A percentile compares a stretch with the other conserved stretches of the same genome.
These are phyloP conservation scores for Ceratocystiopsis sp. DNA, from an alignment of 2,329 filamentous ascomycete species.

Conservation along the genomic window DNA sequence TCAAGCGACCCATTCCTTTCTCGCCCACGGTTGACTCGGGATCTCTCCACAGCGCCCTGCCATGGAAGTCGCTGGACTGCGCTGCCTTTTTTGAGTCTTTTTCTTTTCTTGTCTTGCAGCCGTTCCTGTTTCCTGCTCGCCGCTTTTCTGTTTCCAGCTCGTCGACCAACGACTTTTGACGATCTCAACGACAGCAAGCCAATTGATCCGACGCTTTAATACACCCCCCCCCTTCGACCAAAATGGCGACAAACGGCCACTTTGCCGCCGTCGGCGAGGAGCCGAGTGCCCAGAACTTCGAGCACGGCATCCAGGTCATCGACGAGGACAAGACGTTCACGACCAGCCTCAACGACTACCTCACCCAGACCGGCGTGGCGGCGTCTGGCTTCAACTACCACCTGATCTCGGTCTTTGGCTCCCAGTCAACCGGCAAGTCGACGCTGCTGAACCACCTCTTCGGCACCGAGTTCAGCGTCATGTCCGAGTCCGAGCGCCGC, in stretches of 20 bases:
- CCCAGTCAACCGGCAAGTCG: slow-evolving; percentile 96
- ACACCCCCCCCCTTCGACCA: neutral
- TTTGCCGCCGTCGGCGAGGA: slow-evolving; percentile 57
- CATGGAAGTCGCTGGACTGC: too few relatives aligned
- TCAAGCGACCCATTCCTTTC: too few relatives aligned
- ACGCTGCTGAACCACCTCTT: slow-evolving; percentile 93
- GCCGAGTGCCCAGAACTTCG: slow-evolving; percentile 51
- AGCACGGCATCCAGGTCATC: slow-evolving; percentile 92
- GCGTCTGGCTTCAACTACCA: slow-evolving; percentile 97
- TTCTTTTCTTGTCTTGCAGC: neutral
- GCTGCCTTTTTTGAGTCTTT: neutral
- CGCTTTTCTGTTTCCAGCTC: too few relatives aligned
- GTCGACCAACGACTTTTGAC: too few relatives aligned
- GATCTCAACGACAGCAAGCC: too few relatives aligned
- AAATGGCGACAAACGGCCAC: slow-evolving; percentile 54
- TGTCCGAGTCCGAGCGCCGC: slow-evolving; percentile 83
- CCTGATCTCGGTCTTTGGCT: slow-evolving; percentile 96
- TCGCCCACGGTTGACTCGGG: too few relatives aligned
- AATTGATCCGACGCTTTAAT: too few relatives aligned
- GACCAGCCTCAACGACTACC: slow-evolving; percentile 71
- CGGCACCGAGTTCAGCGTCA: slow-evolving; percentile 89
- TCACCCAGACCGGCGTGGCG: slow-evolving; percentile 62
- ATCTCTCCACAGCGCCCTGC: too few relatives aligned
- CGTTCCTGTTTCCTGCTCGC: too few relatives aligned
- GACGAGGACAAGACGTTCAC: slow-evolving; percentile 96